Percentiles rank a stretch among this genome's conserved stretches.
These are phyloP conservation scores for Cladosporium sphaerospermum DNA, from an alignment of 2,329 filamentous ascomycete genomes.

Conservation along the genomic window DNA sequence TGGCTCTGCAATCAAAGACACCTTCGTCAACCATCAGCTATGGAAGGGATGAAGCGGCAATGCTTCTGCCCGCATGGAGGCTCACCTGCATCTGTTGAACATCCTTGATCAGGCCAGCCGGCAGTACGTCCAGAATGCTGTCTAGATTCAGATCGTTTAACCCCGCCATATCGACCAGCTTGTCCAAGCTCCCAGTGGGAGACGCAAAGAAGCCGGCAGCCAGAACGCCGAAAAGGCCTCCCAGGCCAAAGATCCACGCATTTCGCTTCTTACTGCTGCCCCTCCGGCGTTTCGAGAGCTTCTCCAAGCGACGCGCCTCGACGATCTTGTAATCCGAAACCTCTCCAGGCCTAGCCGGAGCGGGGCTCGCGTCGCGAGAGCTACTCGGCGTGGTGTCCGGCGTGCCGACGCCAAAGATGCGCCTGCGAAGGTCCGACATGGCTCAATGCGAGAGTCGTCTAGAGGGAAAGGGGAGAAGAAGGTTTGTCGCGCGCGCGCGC, in stretches of 20 bases:
- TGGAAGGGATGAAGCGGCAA: not conserved
- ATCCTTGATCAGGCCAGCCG: slow-evolving; percentile 77
- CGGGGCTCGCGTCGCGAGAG: slow-evolving; percentile 37
- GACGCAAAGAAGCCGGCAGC: slow-evolving; percentile 84
- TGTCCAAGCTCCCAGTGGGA: slow-evolving; percentile 58
- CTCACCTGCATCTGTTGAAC: slow-evolving; percentile 76
- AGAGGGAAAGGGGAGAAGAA: not conserved
- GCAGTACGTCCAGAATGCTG: slow-evolving; percentile 77
- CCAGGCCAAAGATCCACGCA: slow-evolving; percentile 78
- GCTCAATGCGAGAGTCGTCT: not conserved
- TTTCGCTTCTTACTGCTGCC: slow-evolving; percentile 59
- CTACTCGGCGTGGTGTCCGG: slow-evolving; percentile 26
- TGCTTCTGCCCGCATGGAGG: not conserved
- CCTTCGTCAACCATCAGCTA: slow-evolving; percentile 27
- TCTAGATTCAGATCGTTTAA: slow-evolving; percentile 70
- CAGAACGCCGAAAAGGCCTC: slow-evolving; percentile 85
- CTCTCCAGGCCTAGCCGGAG: slow-evolving; percentile 28
- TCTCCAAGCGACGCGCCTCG: slow-evolving; percentile 44
- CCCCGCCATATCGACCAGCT: slow-evolving; percentile 73
- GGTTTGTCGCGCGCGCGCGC: not conserved
- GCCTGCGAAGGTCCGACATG: slow-evolving; percentile 30
- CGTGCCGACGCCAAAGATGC: slow-evolving; percentile 28
- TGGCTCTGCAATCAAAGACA: slow-evolving; percentile 54
- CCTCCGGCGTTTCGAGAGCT: slow-evolving; percentile 27
- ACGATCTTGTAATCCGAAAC: slow-evolving; percentile 43